Percentiles rank a stretch among this genome's conserved stretches.
phyloP scores from a whole-genome alignment of 2,329 filamentous ascomycete species.

The Colletotrichum sp. region DNA sequence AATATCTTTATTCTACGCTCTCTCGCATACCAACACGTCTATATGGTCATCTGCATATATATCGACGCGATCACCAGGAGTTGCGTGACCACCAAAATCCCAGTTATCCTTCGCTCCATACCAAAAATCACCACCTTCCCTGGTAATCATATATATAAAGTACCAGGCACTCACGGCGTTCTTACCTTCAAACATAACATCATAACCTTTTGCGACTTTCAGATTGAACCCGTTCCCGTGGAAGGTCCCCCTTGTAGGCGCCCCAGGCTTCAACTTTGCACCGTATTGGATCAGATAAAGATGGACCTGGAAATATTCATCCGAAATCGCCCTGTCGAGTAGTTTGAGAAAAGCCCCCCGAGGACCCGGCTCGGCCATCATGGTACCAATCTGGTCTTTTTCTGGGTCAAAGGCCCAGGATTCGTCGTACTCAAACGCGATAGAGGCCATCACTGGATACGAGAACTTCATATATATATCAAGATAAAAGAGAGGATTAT shows the following conservation, averaged over 20 bases:
- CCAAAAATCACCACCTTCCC: neutral
- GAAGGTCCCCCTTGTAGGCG: neutral
- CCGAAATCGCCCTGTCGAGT: neutral
- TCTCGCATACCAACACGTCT: neutral
- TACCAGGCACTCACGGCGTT: neutral
- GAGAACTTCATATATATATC: neutral
- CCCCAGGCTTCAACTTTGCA: neutral
- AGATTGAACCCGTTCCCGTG: neutral
- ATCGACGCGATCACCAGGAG: neutral
- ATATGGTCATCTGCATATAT: neutral
- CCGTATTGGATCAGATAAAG: neutral
- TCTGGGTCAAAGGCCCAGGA: neutral
- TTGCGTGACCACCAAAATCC: neutral
- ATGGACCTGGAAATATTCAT: accelerated
- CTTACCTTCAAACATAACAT: neutral
- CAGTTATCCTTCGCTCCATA: neutral
- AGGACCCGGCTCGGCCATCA: neutral
- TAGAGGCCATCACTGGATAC: neutral
- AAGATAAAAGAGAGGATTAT: neutral
- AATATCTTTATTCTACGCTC: neutral
- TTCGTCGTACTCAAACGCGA: neutral
- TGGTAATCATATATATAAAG: neutral
- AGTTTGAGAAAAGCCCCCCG: neutral
- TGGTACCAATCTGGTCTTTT: neutral
- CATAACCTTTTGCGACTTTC: accelerated